Evolutionary conservation across 345 rosid species (phyloP), one percentile per base, ranked within the genome.

Genomic region (Murraya koenigii): DNA sequence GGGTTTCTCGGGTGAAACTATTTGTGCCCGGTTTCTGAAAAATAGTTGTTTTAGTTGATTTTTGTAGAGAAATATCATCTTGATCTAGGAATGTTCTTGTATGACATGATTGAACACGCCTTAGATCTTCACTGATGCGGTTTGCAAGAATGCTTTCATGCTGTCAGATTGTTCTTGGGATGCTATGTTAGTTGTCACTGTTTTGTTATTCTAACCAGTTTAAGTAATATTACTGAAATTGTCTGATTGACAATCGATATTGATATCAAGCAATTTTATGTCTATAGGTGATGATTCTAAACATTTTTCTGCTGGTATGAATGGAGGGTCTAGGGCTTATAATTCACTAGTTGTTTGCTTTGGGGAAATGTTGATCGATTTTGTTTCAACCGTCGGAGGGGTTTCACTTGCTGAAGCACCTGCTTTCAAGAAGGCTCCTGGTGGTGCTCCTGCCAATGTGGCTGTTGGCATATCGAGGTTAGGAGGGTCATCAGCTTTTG

Each of bases 391-490:
- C 9, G 93, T 92, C 44, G 86, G 77, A 19, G 97, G 95, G 66
- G 97, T 94, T 71, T 97, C 99, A 55, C 90, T 94, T 1, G 98
- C 97, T 32, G 97, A 94, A 86, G 98, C 98, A 77, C 96, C 97
- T 17, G 94, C 94, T 75, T 97, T 97, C 89, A 89, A 90, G 91
- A 94, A 90, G 87, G 94, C 99, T 80, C 89, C 98, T 22, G 98
- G 99, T 15, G 98, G 99, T 33, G 99, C 99, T 81, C 99, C 98
- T 76, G 99, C 98, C 5, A 97, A 97, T 83, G 99, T 97, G 76
- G 98, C 99, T 33, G 99, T 97, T 77, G 93, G 94, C 54, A 76
- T 97, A 68, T 85, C 99, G 54, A 90, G 89, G 82, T 84, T 94
- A 74, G 99, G 97, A 79, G 98, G 99, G 81, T 87, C 95, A 39